Base-by-base conservation (phyloP, 768 basidiomycete genomes). In the Baorangia bicolor region DNA sequence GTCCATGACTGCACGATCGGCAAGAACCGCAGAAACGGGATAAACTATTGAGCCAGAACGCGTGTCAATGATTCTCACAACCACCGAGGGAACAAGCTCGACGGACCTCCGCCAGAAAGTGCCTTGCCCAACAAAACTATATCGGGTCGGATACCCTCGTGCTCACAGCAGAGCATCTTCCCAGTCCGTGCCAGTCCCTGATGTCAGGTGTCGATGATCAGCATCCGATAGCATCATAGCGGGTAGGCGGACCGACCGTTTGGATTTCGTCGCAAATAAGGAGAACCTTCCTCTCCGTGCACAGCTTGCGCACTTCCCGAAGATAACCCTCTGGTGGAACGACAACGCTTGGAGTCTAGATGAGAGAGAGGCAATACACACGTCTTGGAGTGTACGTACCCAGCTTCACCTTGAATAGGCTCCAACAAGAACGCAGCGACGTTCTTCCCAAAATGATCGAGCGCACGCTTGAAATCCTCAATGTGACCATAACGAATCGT, bases 361-460 rank as follows among this genome's bases (percentile, higher is more conserved):
- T 50, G 10, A 59, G 51, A 44, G 30, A 44, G 30, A 16, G 28
- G 20, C 4, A 6, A 28, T n/a, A 34, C 16, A 23, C 11, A 13
- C 18, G 35, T 38, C 21, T 8, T 11, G 6, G 2, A 27, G 30
- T 2, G 34, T 60, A 77, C 90, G 42, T 69, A 93, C 92, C 94
- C 95, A 18, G 96, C 96, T 74, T 98, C 96, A n/a, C 96, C 96
- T 70, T 99, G 97, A 58, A 99, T 98, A 6, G 97, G 97, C 74
- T 99, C 97, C 4, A 99, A 82, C 53, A 99, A 79, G 78, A 99
- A 94, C 1, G 92, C 96, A 7, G 95, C 97, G 25, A 92, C 85
- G 55, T 90, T 80, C 58, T 87, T 73, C 10, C 96, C 94, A 69
- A 94, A 79, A 35, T 86, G 69, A 57, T 91, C 86, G 30, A 99